phyloP scores from a whole-genome alignment of 257 asterid species.

The Nemophila menziesii region DNA sequence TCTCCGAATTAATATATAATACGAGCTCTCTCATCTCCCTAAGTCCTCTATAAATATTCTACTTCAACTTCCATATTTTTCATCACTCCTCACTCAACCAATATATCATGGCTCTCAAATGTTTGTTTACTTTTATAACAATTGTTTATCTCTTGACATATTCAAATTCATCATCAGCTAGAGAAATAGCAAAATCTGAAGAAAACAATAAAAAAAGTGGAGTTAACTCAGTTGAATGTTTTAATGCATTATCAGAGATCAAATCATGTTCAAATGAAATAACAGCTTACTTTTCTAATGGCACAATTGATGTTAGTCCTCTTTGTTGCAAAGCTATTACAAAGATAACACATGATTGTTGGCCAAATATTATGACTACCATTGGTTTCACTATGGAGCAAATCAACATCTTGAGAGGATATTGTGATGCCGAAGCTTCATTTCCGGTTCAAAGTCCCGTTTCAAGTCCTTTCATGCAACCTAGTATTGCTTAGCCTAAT shows the following conservation, averaged over 20 bases:
- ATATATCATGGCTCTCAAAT: background rate
- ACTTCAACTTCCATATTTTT: too few relatives aligned
- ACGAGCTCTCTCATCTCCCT: too few relatives aligned
- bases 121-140: slow-evolving; percentile 10
- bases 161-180: too few relatives aligned
- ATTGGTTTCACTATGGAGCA: slow-evolving; percentile 29
- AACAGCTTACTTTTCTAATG: slow-evolving; percentile 18
- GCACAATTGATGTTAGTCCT: slow-evolving; percentile 15
- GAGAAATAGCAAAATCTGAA: background rate
- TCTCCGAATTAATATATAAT: too few relatives aligned
- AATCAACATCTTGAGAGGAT: slow-evolving; percentile 26
- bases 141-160: slow-evolving; percentile 10
- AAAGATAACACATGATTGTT: slow-evolving; percentile 32
- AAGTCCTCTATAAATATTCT: too few relatives aligned
- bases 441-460: background rate
- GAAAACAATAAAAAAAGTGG: too few relatives aligned
- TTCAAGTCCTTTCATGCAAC: background rate
- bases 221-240: slow-evolving; percentile 25
- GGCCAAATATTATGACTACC: slow-evolving; percentile 30
- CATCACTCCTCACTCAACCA: too few relatives aligned
- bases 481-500: too few relatives aligned
- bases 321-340: slow-evolving; percentile 31
- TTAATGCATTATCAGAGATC: slow-evolving; percentile 26
- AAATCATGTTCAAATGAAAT: slow-evolving; percentile 36
- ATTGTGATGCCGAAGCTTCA: slow-evolving; percentile 25